These are phyloP conservation scores for Cymodocea nodosa DNA, from an alignment of 116 monocot species.

Conservation along the genomic window DNA sequence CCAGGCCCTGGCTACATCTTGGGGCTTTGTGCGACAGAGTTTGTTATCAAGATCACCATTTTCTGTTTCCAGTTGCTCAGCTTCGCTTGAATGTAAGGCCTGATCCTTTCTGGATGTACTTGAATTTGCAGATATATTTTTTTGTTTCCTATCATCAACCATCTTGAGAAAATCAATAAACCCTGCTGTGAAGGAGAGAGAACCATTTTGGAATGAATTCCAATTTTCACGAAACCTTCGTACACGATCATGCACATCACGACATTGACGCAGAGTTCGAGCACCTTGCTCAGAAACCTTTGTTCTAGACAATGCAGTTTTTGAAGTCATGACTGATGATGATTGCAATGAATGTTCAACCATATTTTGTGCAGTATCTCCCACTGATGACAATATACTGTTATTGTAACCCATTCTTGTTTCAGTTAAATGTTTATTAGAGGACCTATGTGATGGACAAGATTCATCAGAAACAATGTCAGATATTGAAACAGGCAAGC, in stretches of 20 bases:
- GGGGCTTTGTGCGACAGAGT: background rate
- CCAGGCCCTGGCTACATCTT: slow-evolving; percentile 51
- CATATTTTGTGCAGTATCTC: background rate
- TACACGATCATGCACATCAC: slow-evolving; percentile 31
- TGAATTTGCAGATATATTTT: background rate
- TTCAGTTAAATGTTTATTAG: background rate
- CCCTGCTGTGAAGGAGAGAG: slow-evolving; percentile 27
- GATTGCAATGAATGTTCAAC: background rate
- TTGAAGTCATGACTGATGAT: too few relatives aligned
- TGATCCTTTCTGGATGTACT: background rate
- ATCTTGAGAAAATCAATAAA: background rate
- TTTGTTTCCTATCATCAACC: background rate
- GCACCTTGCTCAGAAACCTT: slow-evolving; percentile 11
- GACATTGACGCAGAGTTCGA: slow-evolving; percentile 27
- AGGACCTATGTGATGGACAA: slow-evolving; percentile 11
- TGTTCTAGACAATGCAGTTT: background rate
- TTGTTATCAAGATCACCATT: background rate
- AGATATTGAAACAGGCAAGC: slow-evolving; percentile 10
- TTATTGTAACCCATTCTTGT: background rate
- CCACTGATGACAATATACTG: background rate
- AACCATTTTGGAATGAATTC: slow-evolving; percentile 34
- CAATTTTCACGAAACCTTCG: slow-evolving; percentile 46
- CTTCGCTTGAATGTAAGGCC: background rate
- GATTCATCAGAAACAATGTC: slow-evolving; percentile 25
- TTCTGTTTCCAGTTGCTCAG: background rate